Percentiles rank a stretch among this genome's conserved stretches.
phyloP scores from a whole-genome alignment of 2,329 filamentous ascomycete species.

The Penicillium sp. region DNA sequence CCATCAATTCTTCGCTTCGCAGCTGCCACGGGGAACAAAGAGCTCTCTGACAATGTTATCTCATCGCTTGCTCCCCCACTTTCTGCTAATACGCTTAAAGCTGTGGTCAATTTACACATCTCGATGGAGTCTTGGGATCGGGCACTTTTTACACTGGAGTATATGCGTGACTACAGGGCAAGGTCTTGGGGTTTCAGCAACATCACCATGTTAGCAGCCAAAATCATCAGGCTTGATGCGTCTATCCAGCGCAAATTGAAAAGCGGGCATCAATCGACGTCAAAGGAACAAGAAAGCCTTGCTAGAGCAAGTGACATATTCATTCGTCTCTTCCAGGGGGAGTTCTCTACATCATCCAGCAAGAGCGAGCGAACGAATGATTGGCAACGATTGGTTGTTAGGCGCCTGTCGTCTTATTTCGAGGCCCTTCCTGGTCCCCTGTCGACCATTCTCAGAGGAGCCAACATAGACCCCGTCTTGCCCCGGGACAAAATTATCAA shows the following conservation, averaged over 20 bases:
- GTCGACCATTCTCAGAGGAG: slow-evolving; percentile 29
- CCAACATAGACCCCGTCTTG: slow-evolving; percentile 16
- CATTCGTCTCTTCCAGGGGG: slow-evolving; percentile 38
- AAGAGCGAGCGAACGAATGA: slow-evolving; percentile 17
- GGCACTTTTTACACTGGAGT: slow-evolving; percentile 35
- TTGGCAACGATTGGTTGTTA: slow-evolving; percentile 36
- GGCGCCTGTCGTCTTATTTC: slow-evolving; percentile 37
- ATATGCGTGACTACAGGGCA: slow-evolving; percentile 36
- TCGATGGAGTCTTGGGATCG: slow-evolving; percentile 39
- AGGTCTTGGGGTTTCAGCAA: slow-evolving; percentile 46
- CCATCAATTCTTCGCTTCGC: slow-evolving; percentile 61
- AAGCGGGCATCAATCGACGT: not conserved
- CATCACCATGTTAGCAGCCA: slow-evolving; percentile 40
- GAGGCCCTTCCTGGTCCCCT: slow-evolving; percentile 37
- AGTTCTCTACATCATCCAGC: slow-evolving; percentile 33
- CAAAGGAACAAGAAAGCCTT: slow-evolving; percentile 22
- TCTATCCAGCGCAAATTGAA: slow-evolving; percentile 20
- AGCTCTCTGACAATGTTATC: slow-evolving; percentile 35
- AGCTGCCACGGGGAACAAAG: slow-evolving; percentile 50
- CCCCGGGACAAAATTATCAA: slow-evolving; percentile 26
- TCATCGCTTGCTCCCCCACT: slow-evolving; percentile 37
- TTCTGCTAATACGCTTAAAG: slow-evolving; percentile 40
- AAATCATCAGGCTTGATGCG: slow-evolving; percentile 46
- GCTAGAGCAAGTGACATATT: slow-evolving; percentile 36
- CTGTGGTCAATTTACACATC: slow-evolving; percentile 41